Evolutionary conservation across 192 early-diverging fungal genomes (phyloP).

Genomic region (Coemansia sp.): DNA sequence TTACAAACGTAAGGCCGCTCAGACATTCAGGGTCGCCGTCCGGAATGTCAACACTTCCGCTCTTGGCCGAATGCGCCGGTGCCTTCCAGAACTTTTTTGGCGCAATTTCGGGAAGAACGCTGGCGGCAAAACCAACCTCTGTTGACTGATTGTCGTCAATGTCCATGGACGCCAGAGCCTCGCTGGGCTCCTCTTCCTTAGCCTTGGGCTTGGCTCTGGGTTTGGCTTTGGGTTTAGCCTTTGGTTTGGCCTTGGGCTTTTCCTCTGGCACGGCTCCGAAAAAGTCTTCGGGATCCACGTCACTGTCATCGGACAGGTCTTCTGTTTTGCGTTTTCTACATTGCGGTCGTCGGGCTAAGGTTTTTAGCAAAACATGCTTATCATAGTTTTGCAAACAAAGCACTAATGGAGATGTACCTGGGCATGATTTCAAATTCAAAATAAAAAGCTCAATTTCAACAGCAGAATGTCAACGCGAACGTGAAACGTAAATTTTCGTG

Average conservation of each 20-base stretch:
- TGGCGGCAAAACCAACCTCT: conserved; percentile 34
- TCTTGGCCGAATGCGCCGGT: conserved; percentile 27
- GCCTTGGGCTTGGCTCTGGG: conserved; percentile 14
- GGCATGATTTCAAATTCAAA: conserved; percentile 3
- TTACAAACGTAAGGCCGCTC: conserved; percentile 80
- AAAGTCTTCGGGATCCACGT: conserved; percentile 34
- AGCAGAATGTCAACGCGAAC: background rate
- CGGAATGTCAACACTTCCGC: conserved; percentile 70
- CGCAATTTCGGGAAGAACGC: conserved; percentile 31
- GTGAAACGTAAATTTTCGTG: background rate
- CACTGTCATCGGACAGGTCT: conserved; percentile 11
- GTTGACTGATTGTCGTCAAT: conserved; percentile 5
- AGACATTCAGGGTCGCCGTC: conserved; percentile 70
- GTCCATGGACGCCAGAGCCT: conserved; percentile 13
- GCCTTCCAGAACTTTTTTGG: conserved; percentile 31
- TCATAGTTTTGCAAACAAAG: background rate
- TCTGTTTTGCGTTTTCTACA: conserved; percentile 28
- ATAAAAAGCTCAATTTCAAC: background rate
- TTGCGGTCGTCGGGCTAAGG: background rate
- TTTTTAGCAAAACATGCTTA: background rate
- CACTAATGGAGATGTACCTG: background rate
- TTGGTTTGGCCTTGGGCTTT: conserved; percentile 13
- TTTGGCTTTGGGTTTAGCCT: background rate
- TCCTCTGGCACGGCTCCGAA: conserved; percentile 14
- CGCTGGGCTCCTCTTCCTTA: background rate